Base-by-base conservation (phyloP, 805 yeast species). In the Metschnikowia similis region DNA sequence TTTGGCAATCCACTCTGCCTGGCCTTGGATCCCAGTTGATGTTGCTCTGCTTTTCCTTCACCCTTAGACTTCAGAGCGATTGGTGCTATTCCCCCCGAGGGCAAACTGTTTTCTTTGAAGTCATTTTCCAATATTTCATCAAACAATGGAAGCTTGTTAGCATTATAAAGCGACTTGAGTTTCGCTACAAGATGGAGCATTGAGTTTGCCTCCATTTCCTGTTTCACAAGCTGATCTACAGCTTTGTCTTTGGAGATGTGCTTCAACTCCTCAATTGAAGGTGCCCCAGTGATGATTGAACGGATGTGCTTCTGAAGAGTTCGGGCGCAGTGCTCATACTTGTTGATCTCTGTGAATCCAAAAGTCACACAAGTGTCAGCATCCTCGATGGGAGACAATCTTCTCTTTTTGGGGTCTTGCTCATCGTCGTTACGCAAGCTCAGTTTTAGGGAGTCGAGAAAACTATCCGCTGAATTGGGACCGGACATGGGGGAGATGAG, bases 111-210 rank as follows among this genome's bases (percentile, higher is more conserved):
- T 11, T 31, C 36, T 31, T 8, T 7, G 27, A 67, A 65, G 35
- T 72, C 73, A 54, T 74, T 80, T 8, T 70, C 66, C 17, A 27
- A 14, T 3, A 87, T 75, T 41, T 82, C 76, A 49, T 85, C 83
- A 41, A 88, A 76, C 2, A 86, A 53, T 4, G 71, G 64, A n/a
- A 84, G 63, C 38, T 77, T 66, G 0, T 80, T 79, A 4, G 72
- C 52, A 28, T 74, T 66, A 54, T 85, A 72, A 37, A 82, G 64
- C 1, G 83, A 66, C 60, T 83, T 83, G 51, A 89, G 64, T 52
- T 74, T 73, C 0, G 87, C 71, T 0, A 89, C 89, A 26, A 88
- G 63, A 47, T 76, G 75, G 21, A 88, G 59, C 48, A 84, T 77
- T 39, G 78, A 76, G 54, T 73, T 77, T 49, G 83, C 74, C 8